Evolutionary conservation across 2,329 filamentous ascomycete genomes (phyloP).

Genomic region (Metarhizium anisopliae): DNA sequence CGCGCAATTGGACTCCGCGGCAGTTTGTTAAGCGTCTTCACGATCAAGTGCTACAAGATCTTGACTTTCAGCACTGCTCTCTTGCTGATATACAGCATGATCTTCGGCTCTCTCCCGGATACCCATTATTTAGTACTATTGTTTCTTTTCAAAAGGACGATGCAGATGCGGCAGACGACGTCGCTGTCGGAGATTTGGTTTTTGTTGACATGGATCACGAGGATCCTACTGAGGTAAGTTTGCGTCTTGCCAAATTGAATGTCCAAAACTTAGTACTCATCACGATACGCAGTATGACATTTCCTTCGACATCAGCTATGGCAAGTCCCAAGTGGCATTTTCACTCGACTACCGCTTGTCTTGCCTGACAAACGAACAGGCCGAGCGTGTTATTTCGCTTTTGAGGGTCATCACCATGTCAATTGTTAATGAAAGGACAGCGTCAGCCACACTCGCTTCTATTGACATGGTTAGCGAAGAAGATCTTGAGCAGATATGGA

Average conservation of each 20-base stretch:
- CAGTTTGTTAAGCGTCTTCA: conserved; percentile 27
- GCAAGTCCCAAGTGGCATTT: background rate
- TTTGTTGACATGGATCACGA: conserved; percentile 2
- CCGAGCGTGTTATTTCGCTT: background rate
- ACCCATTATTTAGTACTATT: conserved; percentile 22
- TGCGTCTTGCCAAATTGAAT: background rate
- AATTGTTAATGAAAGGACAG: background rate
- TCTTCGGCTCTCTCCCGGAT: conserved; percentile 9
- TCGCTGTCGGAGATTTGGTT: background rate
- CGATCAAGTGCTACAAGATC: conserved; percentile 31
- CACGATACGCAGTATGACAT: background rate
- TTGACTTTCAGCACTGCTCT: conserved; percentile 39
- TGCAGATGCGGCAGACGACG: background rate
- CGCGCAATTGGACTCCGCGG: conserved; percentile 23
- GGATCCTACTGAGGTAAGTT: conserved; percentile 4
- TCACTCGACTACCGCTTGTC: background rate
- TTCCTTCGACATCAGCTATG: background rate
- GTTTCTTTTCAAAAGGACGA: conserved; percentile 20
- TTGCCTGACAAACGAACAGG: background rate
- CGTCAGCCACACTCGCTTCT: background rate
- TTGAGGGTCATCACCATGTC: conserved; percentile 1
- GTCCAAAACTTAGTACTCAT: background rate
- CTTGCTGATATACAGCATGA: conserved; percentile 34
- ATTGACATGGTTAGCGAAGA: background rate
- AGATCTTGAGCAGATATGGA: background rate